A percentile compares a stretch with the other conserved stretches of the same genome.
Conservation (phyloP, 306 rosid genomes). For the Castanea crenata region DNA sequence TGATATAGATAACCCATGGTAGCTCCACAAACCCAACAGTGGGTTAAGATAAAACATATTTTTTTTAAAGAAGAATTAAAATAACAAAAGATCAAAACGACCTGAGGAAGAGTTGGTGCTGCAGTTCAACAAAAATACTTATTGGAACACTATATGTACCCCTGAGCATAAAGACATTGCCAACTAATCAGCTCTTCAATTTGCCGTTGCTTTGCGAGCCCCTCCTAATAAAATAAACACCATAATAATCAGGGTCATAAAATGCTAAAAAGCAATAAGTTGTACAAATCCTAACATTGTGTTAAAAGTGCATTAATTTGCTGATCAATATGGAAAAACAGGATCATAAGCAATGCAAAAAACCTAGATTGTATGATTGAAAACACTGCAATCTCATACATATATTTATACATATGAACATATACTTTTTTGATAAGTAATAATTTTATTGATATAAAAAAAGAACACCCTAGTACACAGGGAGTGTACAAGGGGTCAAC, state of each 20-base stretch:
- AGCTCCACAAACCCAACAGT: constrained; percentile 35
- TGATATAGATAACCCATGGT: constrained; percentile 32
- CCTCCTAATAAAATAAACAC: constrained; percentile 44
- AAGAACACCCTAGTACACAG: too few species aligned
- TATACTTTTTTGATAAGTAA: too few species aligned
- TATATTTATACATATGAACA: too few species aligned
- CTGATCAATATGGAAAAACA: background rate
- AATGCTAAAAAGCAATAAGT: constrained; percentile 13
- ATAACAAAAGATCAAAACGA: constrained; percentile 18
- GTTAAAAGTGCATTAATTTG: background rate
- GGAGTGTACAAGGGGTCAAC: too few species aligned
- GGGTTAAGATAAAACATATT: constrained; percentile 23
- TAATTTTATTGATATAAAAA: too few species aligned
- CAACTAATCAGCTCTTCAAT: constrained; percentile 37
- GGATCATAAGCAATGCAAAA: background rate
- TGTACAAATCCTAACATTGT: background rate
- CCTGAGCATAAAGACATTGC: constrained; percentile 17
- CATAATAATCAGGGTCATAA: constrained; percentile 22
- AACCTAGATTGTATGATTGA: background rate
- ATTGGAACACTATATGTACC: constrained; percentile 44
- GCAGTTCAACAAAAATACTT: constrained; percentile 42
- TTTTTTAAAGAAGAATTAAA: constrained; percentile 2
- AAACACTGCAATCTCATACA: background rate
- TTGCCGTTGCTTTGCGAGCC: constrained; percentile 43
- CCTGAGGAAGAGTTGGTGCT: constrained; percentile 46